Base-by-base conservation (phyloP, 352 stramenopile genomes). In the Phytophthora crassamura region DNA sequence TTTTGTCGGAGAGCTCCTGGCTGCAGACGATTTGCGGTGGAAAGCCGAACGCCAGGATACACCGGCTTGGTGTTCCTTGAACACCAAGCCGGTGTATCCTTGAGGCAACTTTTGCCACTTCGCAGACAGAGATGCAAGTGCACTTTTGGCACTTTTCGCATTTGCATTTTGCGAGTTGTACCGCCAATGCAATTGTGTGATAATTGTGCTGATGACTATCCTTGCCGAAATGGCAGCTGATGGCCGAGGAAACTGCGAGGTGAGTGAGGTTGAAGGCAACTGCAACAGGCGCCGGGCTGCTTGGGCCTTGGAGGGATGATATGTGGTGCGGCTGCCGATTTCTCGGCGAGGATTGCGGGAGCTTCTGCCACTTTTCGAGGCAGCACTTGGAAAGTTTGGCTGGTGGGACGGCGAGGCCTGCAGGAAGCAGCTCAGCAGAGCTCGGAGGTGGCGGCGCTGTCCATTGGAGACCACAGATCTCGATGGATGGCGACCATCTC, bases 241-340 rank as follows among this genome's bases (percentile, higher is more conserved):
- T 45, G 49, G 7, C 11, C 10, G 15, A 15, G 40, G 39, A 35
- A 41, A 28, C 25, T 28, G 39, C 7, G 32, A 16, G 32, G 15
- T 33, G 4, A 4, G 10, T 4, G 10, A 33, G 7, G 45, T 56
- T 58, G 45, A 57, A 62, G 46, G 36, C 18, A 46, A 51, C 28
- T 20, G 41, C 25, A 46, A 45, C 34, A 32, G 25, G 25, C 25
- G 25, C 25, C 7, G 10, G 16, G n/a, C 5, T 52, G 14, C 49
- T 47, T 47, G 25, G 25, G 11, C 3, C 49, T 39, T 47, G 25
- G 25, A 12, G 30, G 18, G 10, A 40, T 53, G 39, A 46, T 62
- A 32, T 20, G 14, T 18, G 25, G 25, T 34, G 54, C 41, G 35
- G 56, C 34, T 57, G 35, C 46, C 22, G 35, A 41, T 64, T 64